Evolutionary conservation across 257 asterid genomes (phyloP), one percentile per base, ranked within the genome.

Genomic region (Lycium ferocissimum): DNA sequence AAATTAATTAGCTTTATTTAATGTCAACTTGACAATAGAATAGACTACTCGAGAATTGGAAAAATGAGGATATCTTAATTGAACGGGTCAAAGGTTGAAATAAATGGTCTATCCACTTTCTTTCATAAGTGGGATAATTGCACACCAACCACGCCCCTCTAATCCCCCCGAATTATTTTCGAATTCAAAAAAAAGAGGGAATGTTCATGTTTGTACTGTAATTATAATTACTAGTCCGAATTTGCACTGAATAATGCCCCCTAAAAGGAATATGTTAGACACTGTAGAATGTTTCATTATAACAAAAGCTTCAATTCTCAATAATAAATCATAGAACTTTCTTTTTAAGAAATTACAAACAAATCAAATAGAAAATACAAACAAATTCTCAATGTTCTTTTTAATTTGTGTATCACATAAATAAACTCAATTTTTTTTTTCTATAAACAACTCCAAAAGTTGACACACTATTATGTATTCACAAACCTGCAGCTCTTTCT

Each of bases 401-500:
- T 7, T 1, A 26, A 26, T 26, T 26, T 26, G 33, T 73, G 5
- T 76, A 20, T 49, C 26, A 76, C 81, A 76, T 76, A 76, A 76
- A 76, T 76, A 76, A 76, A 51, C 14, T 51, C 82, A 22, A 15
- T 4, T 8, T 71, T 3, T 13, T 6, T 43, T 7, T n/a, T 59
- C 33, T 26, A 26, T 26, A 26, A 26, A 26, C 33, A 26, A 26
- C 33, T 26, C 33, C 33, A 26, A 26, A 26, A 26, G 33, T 26
- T 17, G 1, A 3, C 40, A n/a, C 26, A 47, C 59, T 54, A 12
- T 87, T 85, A 94, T 71, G 97, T 94, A 59, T 95, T 95, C 38
- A 96, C 94, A 88, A 94, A 96, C 91, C 98, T 92, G 89, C 99
- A 93, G 69, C 89, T 92, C 88, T 85, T 92, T 89, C 99, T 91